Percentiles rank a stretch among this genome's conserved stretches.
phyloP scores from a whole-genome alignment of 2,329 filamentous ascomycete species.

The Dactylellina haptotyla region DNA sequence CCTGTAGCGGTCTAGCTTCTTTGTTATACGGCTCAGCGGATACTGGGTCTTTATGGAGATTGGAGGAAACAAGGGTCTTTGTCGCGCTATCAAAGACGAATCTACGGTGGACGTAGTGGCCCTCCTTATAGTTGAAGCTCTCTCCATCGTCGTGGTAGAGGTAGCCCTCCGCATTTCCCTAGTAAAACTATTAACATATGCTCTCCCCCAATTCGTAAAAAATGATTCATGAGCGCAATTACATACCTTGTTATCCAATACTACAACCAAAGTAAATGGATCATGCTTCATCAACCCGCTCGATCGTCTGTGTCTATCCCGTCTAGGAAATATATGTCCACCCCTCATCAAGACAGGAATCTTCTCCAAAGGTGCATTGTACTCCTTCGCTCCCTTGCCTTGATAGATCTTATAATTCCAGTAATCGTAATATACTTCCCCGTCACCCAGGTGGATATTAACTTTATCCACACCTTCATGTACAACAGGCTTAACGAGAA shows the following conservation, averaged over 20 bases:
- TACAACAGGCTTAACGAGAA: slow-evolving; percentile 91
- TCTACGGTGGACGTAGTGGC: slow-evolving; percentile 85
- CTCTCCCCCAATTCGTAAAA: not conserved
- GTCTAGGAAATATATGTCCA: slow-evolving; percentile 88
- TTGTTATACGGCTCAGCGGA: slow-evolving; percentile 74
- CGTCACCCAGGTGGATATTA: slow-evolving; percentile 87
- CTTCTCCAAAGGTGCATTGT: slow-evolving; percentile 82
- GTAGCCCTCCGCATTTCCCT: slow-evolving; percentile 75
- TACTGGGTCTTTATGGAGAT: slow-evolving; percentile 66
- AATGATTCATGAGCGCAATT: not conserved
- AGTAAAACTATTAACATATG: not conserved
- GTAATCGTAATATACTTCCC: slow-evolving; percentile 93
- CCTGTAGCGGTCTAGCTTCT: slow-evolving; percentile 77
- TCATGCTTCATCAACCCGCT: slow-evolving; percentile 90
- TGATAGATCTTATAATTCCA: slow-evolving; percentile 84
- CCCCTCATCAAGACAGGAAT: slow-evolving; percentile 92
- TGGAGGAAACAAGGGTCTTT: slow-evolving; percentile 73
- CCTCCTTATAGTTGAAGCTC: slow-evolving; percentile 84
- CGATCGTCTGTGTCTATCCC: slow-evolving; percentile 70
- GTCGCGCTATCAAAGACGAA: slow-evolving; percentile 73
- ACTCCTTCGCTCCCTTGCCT: slow-evolving; percentile 74
- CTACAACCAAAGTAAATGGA: slow-evolving; percentile 89
- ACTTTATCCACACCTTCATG: slow-evolving; percentile 74
- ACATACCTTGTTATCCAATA: slow-evolving; percentile 72
- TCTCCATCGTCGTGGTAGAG: slow-evolving; percentile 95